Conservation (phyloP, 768 basidiomycete genomes). For the Boletus pseudo-olivaceus region DNA sequence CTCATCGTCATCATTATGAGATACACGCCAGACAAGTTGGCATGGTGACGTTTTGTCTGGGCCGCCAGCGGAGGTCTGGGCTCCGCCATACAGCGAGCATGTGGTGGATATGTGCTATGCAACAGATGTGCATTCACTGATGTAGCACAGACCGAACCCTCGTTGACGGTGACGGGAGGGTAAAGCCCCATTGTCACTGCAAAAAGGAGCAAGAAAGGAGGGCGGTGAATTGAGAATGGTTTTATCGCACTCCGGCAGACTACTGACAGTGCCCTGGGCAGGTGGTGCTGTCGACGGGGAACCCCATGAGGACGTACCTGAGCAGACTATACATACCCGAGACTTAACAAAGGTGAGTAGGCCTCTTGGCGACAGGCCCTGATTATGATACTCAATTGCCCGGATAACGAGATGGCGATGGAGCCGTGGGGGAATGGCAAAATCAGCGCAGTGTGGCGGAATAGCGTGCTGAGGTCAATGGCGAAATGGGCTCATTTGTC, state of each 20-base stretch:
- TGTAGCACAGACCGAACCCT: not conserved
- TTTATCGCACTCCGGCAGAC: not conserved
- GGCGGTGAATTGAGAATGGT: not conserved
- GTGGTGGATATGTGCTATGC: not conserved
- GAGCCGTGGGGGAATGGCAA: conserved; percentile 18
- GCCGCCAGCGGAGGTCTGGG: not conserved
- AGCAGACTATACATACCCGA: too few relatives aligned
- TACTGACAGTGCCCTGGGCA: not conserved
- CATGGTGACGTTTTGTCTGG: conserved; percentile 2
- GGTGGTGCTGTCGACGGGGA: not conserved
- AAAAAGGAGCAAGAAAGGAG: too few relatives aligned
- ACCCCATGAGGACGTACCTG: not conserved
- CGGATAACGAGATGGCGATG: not conserved
- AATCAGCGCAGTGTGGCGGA: conserved; percentile 21
- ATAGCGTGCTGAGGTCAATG: conserved; percentile 9
- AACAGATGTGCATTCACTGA: not conserved
- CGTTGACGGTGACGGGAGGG: not conserved
- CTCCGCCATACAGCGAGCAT: not conserved
- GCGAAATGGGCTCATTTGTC: conserved; percentile 23
- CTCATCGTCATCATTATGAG: not conserved
- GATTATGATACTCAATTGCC: not conserved
- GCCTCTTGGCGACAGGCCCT: not conserved
- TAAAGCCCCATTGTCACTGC: not conserved
- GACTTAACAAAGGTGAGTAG: not conserved
- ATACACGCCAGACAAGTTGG: conserved; percentile 1